Conservation (phyloP, 2,329 filamentous ascomycete genomes). For the Emericellopsis cladophorae region DNA sequence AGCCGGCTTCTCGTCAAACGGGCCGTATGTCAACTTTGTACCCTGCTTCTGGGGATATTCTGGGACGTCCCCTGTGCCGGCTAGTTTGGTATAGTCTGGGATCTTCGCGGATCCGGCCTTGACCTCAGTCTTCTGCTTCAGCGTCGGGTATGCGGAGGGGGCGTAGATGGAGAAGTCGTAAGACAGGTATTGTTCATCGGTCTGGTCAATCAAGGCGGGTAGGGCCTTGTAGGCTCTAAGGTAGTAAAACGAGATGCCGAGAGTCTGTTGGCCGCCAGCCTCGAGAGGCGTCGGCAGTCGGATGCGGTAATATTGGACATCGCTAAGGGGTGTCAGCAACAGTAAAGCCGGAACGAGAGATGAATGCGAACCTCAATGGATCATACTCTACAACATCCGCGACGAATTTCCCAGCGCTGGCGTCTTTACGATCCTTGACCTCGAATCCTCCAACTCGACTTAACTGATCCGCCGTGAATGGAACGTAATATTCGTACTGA, state of each 20-base stretch:
- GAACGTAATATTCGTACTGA: conserved; percentile 83
- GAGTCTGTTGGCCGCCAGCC: conserved; percentile 66
- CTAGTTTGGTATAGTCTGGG: conserved; percentile 73
- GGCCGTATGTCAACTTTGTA: conserved; percentile 76
- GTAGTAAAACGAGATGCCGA: conserved; percentile 76
- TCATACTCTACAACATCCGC: conserved; percentile 57
- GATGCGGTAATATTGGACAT: conserved; percentile 74
- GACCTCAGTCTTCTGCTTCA: conserved; percentile 95
- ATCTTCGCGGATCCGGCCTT: conserved; percentile 71
- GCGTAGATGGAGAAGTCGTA: conserved; percentile 80
- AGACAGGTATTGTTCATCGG: conserved; percentile 73
- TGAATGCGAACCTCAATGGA: conserved; percentile 35
- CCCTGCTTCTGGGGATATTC: conserved; percentile 70
- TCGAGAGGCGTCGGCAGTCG: conserved; percentile 64
- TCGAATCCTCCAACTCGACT: conserved; percentile 73
- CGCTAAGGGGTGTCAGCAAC: conserved; percentile 30
- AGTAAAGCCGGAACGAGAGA: background rate
- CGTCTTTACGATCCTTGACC: conserved; percentile 82
- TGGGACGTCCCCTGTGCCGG: conserved; percentile 45
- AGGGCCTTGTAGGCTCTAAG: conserved; percentile 70
- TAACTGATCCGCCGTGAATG: conserved; percentile 68
- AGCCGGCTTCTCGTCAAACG: conserved; percentile 72
- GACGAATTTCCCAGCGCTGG: conserved; percentile 51
- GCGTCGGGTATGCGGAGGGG: conserved; percentile 70
- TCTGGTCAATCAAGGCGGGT: conserved; percentile 71